Percentiles rank a stretch among this genome's conserved stretches.
Conservation (phyloP, 352 stramenopile species). For the Phytopythium vexans region DNA sequence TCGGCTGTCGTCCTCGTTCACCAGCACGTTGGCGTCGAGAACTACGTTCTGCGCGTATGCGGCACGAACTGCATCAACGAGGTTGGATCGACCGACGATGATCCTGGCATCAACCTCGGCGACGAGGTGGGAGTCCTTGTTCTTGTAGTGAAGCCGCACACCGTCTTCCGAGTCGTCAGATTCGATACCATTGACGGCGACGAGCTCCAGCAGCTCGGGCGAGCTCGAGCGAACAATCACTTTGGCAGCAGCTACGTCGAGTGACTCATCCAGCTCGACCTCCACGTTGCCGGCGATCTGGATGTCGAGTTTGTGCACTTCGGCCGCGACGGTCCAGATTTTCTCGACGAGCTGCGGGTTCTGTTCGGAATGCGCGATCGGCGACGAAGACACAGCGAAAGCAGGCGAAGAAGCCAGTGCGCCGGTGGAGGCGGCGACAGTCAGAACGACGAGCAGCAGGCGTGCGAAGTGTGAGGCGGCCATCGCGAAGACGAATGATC, state of each 20-base stretch:
- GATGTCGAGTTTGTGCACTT: constrained; percentile 1
- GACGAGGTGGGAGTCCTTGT: constrained; percentile 1
- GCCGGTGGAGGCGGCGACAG: not conserved
- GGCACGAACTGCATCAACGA: not conserved
- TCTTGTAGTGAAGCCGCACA: constrained; percentile 3
- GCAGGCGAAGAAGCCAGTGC: not conserved
- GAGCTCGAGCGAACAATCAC: constrained; percentile 2
- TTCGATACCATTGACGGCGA: not conserved
- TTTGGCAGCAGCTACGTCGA: not conserved
- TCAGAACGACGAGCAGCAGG: not conserved
- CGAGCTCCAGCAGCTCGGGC: constrained; percentile 1
- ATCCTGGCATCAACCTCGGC: not conserved
- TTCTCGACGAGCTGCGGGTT: not conserved
- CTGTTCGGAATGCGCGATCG: not conserved
- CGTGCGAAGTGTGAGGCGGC: too few relatives aligned
- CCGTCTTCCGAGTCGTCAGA: not conserved
- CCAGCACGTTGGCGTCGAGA: not conserved
- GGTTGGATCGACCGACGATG: not conserved
- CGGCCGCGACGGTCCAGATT: not conserved
- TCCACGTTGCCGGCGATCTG: constrained; percentile 3
- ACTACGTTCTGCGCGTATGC: constrained; percentile 4
- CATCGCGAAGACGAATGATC: too few relatives aligned
- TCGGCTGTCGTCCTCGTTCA: not conserved
- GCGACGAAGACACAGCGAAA: not conserved
- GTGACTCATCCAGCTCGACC: constrained; percentile 5